Base-by-base conservation (phyloP, 257 asterid species). In the Nicotiana benthamiana region DNA sequence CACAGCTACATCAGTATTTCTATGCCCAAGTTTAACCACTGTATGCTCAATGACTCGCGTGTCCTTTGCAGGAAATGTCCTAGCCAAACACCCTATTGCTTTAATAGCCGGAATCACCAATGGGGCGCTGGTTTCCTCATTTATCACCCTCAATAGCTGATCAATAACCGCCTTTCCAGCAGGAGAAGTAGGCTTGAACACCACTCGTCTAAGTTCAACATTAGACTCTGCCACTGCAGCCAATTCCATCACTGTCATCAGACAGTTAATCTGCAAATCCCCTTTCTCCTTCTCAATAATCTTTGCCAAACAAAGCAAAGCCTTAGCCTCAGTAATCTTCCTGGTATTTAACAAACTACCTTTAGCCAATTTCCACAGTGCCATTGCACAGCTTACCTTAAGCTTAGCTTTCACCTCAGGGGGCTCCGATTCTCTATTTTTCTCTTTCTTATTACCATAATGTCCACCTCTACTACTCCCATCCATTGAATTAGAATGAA, bases 91-190 rank as follows among this genome's bases (percentile, higher is more conserved):
- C 3, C 98, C 97, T 53, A 93, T 82, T 0, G 97, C 92, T 80
- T 88, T 79, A 79, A 90, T 83, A 46, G 97, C 95, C 0, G 91
- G 88, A 26, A 83, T 80, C 24, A 83, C 89, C 75, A 90, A 70
- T 11, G 36, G 64, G 1, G 92, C 81, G 16, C 87, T 85, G 9
- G 84, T 86, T 0, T 79, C 86, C 48, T 89, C 89, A 54, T 87
- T 83, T 22, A 91, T 91, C 56, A 93, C 83, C 85, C 87, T 87
- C 13, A 92, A 83, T n/a, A 93, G 88, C 87, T 93, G 98, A 83
- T 90, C 93, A n/a, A 93, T 93, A 1, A 93, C 93, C 1, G 96
- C 98, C 85, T 91, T 93, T 6, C 96, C 93, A 43, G 98, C 94
- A 0, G 93, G 92, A 5, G 98, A 93, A 75, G 90, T 93, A 5